These are phyloP conservation scores for Pycnococcus provasolii DNA, from an alignment of 139 green algal species.

Conservation along the genomic window DNA sequence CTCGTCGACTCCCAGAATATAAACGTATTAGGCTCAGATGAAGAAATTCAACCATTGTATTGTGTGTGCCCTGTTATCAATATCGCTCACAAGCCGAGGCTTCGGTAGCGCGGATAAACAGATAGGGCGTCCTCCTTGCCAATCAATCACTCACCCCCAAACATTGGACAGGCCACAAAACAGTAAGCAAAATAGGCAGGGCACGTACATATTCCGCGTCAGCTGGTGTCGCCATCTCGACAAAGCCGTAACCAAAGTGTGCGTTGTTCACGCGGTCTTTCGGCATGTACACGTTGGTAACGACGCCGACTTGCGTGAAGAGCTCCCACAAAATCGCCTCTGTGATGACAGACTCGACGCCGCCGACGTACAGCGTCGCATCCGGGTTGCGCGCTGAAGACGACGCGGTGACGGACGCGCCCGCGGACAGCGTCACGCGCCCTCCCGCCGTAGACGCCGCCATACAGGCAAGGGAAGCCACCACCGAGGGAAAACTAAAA, in stretches of 20 bases:
- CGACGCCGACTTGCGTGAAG: slow-evolving; percentile 86
- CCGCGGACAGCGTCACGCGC: slow-evolving; percentile 76
- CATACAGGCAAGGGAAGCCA: too few species aligned
- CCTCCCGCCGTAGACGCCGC: background rate
- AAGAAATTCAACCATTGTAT: slow-evolving; percentile 30
- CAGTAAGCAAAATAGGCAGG: background rate
- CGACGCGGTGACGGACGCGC: slow-evolving; percentile 83
- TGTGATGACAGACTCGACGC: slow-evolving; percentile 77
- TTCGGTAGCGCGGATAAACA: slow-evolving; percentile 9
- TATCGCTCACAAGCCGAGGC: slow-evolving; percentile 1
- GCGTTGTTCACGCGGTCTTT: slow-evolving; percentile 90
- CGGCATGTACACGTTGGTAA: slow-evolving; percentile 93
- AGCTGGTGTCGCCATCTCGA: slow-evolving; percentile 84
- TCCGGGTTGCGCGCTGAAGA: slow-evolving; percentile 79
- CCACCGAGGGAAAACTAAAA: too few species aligned
- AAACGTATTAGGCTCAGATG: slow-evolving; percentile 5
- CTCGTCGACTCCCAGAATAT: too few species aligned
- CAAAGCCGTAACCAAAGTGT: slow-evolving; percentile 97
- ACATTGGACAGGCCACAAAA: background rate
- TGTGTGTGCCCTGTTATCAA: background rate
- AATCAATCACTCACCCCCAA: too few species aligned
- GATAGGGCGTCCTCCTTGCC: background rate
- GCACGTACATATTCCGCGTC: slow-evolving; percentile 79
- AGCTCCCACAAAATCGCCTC: slow-evolving; percentile 97
- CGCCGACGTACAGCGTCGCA: slow-evolving; percentile 89